phyloP scores from a whole-genome alignment of 106 monocot species.

The Posidonia australis region DNA sequence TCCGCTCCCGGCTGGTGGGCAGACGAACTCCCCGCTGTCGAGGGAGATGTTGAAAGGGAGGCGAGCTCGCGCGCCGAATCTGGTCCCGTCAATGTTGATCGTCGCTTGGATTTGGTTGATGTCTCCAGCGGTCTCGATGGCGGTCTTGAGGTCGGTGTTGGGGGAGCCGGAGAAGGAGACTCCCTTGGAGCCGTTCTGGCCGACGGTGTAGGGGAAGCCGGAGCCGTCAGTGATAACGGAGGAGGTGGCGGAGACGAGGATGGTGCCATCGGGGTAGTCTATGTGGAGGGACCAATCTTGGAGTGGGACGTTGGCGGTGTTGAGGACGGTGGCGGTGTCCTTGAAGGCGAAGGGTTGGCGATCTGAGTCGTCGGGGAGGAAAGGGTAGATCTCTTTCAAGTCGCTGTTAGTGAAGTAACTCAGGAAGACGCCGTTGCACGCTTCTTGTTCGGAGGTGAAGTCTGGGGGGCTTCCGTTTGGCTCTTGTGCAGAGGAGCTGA shows the following conservation, averaged over 20 bases:
- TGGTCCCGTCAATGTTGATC: constrained; percentile 26
- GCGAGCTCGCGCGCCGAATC: constrained; percentile 11
- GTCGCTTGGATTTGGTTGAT: constrained; percentile 40
- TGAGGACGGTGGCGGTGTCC: constrained; percentile 35
- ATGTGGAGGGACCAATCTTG: constrained; percentile 33
- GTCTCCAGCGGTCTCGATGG: constrained; percentile 84
- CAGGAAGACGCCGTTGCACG: constrained; percentile 50
- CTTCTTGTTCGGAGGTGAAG: background rate
- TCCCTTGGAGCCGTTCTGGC: constrained; percentile 20
- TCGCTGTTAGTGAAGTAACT: constrained; percentile 10
- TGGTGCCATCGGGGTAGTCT: constrained; percentile 39
- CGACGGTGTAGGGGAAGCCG: constrained; percentile 44
- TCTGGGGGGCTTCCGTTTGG: constrained; percentile 8
- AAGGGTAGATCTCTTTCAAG: constrained; percentile 29
- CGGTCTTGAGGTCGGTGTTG: constrained; percentile 60
- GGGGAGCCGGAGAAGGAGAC: constrained; percentile 71
- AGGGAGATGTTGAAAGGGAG: constrained; percentile 21
- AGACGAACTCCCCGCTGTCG: constrained; percentile 40
- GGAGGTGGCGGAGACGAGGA: constrained; percentile 46
- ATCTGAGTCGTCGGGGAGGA: constrained; percentile 13
- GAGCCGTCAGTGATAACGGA: constrained; percentile 59
- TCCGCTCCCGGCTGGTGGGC: constrained; percentile 15
- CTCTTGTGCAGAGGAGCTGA: background rate
- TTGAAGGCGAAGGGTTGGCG: constrained; percentile 42
- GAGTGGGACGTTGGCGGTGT: constrained; percentile 34